phyloP scores from a whole-genome alignment of 306 rosid genomes.

The Phaseolus lunatus region DNA sequence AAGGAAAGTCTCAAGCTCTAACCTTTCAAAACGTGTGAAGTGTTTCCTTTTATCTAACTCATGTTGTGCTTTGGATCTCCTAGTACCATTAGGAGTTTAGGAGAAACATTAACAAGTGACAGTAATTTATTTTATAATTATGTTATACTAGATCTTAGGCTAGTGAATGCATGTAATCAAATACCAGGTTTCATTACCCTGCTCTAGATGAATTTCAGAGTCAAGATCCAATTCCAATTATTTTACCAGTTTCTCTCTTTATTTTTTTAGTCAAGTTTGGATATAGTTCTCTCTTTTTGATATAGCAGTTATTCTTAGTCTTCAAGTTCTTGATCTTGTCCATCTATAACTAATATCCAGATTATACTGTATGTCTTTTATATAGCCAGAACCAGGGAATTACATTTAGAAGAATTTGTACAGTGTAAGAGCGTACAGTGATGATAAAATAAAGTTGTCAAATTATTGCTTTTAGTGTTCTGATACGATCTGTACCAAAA shows the following conservation, averaged over 20 bases:
- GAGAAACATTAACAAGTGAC: conserved; percentile 1
- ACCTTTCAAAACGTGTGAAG: conserved; percentile 61
- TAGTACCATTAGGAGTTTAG: background rate
- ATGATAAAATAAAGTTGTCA: background rate
- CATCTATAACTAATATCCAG: background rate
- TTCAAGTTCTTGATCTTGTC: conserved; percentile 3
- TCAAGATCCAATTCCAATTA: conserved; percentile 8
- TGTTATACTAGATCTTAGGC: conserved; percentile 15
- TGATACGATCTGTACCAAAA: background rate
- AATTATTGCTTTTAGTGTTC: background rate
- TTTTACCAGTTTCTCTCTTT: background rate
- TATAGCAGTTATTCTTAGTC: background rate
- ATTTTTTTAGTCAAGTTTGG: background rate
- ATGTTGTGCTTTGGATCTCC: conserved; percentile 19
- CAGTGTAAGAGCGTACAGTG: background rate
- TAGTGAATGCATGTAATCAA: conserved; percentile 21
- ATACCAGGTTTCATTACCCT: conserved; percentile 20
- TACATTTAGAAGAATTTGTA: conserved; percentile 3
- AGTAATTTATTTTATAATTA: no score
- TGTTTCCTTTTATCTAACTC: conserved; percentile 69
- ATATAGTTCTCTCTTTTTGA: background rate
- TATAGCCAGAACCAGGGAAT: conserved; percentile 15
- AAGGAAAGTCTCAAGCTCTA: conserved; percentile 53
- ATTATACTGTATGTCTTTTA: background rate
- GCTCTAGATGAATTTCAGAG: conserved; percentile 20